A percentile compares a stretch with the other conserved stretches of the same genome.
These are phyloP conservation scores for Vanilla planifolia DNA, from an alignment of 106 monocot species.

Conservation along the genomic window DNA sequence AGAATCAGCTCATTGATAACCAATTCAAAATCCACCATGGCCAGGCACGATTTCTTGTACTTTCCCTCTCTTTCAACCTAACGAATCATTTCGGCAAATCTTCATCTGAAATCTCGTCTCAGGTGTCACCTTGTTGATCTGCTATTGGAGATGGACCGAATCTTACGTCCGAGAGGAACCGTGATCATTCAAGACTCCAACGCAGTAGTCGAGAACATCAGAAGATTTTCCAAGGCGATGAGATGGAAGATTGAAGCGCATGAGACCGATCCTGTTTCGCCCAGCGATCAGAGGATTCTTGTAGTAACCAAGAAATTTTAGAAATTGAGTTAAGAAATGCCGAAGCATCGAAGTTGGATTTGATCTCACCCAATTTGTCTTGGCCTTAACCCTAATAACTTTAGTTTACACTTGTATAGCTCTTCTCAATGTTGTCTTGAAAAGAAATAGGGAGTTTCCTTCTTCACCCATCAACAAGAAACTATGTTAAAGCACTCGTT, in stretches of 20 bases:
- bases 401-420: too few relatives aligned
- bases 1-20: conserved; percentile 61
- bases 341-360: too few relatives aligned
- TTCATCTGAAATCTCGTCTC: too few relatives aligned
- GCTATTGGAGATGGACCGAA: conserved; percentile 91
- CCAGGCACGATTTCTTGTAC: conserved; percentile 35
- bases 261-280: conserved; percentile 60
- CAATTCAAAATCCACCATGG: conserved; percentile 46
- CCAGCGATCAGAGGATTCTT: conserved; percentile 48
- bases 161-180: conserved; percentile 80
- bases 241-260: conserved; percentile 54
- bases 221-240: conserved; percentile 44
- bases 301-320: conserved; percentile 75
- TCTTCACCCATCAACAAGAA: too few relatives aligned
- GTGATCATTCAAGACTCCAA: conserved; percentile 54
- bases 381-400: too few relatives aligned
- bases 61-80: background rate
- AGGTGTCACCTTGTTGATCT: conserved; percentile 89
- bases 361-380: too few relatives aligned
- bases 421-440: too few relatives aligned
- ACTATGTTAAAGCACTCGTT: too few relatives aligned
- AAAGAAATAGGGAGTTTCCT: too few relatives aligned
- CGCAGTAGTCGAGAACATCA: conserved; percentile 58
- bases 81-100: too few relatives aligned
- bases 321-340: conserved; percentile 53